Base-by-base conservation (phyloP, 2,329 filamentous ascomycete genomes). In the Fusarium sp. region DNA sequence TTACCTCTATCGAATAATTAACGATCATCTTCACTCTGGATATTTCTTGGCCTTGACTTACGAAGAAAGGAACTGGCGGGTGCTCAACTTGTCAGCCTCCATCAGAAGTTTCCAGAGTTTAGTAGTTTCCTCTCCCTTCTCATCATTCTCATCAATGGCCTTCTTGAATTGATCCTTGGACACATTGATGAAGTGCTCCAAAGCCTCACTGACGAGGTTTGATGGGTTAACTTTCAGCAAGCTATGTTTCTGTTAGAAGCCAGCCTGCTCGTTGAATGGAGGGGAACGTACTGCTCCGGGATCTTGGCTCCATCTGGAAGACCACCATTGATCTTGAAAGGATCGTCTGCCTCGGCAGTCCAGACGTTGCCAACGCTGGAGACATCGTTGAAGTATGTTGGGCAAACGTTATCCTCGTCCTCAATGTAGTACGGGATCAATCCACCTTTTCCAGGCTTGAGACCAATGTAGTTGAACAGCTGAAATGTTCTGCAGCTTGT, bases 381-480 rank as follows among this genome's bases (percentile, higher is more conserved):
- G 3, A 69, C 54, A 1, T 69, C 58, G 13, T 67, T 69, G 51
- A 69, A 67, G 37, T 69, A 69, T 0, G 66, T 40, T 1, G 67
- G 67, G 17, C 67, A 69, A 9, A 47, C 47, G 1, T 33, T 9
- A 1, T 27, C 9, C 3, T 23, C 10, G 4, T 71, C 68, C 0
- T 23, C 25, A n/a, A 70, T 10, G 10, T 70, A 70, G 21, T 70
- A 72, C 0, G 69, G 69, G 17, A 72, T 72, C 11, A 70, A 3
- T 0, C 55, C 64, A 2, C 43, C 58, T 27, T 60, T 53, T 2
- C 36, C 57, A 6, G 55, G 35, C 29, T 54, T 17, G 5, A 72
- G 18, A n/a, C 66, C 68, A 8, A 72, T 53, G 17, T 55, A 53
- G 1, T 66, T 45, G 45, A 71, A 72, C 4, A 72, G 15, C 25